A percentile compares a stretch with the other conserved stretches of the same genome.
Evolutionary conservation across 2,329 filamentous ascomycete genomes (phyloP).

Genomic region (Aspergillus sp.): DNA sequence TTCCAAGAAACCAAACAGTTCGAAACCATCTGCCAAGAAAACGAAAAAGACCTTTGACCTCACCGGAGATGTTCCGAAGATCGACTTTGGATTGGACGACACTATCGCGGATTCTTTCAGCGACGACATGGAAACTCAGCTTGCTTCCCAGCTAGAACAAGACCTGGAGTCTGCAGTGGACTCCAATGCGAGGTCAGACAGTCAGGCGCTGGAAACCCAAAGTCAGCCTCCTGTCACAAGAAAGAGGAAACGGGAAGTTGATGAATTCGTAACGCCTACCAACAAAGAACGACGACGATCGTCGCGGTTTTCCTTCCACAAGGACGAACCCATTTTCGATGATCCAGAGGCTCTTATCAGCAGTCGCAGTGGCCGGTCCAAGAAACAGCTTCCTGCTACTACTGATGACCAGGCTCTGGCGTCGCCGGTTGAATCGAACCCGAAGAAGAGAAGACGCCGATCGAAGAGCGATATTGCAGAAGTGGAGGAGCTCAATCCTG

Average conservation of each 20-base stretch:
- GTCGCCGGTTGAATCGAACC: constrained; percentile 17
- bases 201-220: constrained; percentile 4
- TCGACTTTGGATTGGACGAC: constrained; percentile 16
- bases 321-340: constrained; percentile 8
- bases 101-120: constrained; percentile 31
- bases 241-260: constrained; percentile 35
- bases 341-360: constrained; percentile 5
- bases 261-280: constrained; percentile 12
- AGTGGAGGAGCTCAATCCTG: neutral
- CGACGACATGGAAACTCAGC: constrained; percentile 43
- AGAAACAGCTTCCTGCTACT: constrained; percentile 8
- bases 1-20: neutral
- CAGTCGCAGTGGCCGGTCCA: constrained; percentile 13
- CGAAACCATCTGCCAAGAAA: neutral
- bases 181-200: constrained; percentile 12
- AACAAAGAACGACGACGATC: constrained; percentile 30
- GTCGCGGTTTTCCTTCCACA: constrained; percentile 21
- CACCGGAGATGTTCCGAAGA: neutral
- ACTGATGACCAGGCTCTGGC: constrained; percentile 5
- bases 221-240: constrained; percentile 18
- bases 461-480: neutral
- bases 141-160: constrained; percentile 45
- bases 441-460: constrained; percentile 21
- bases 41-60: neutral
- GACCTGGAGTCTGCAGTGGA: constrained; percentile 41